Conservation (phyloP, 2,329 filamentous ascomycete species). For the Scytalidium sp. region DNA sequence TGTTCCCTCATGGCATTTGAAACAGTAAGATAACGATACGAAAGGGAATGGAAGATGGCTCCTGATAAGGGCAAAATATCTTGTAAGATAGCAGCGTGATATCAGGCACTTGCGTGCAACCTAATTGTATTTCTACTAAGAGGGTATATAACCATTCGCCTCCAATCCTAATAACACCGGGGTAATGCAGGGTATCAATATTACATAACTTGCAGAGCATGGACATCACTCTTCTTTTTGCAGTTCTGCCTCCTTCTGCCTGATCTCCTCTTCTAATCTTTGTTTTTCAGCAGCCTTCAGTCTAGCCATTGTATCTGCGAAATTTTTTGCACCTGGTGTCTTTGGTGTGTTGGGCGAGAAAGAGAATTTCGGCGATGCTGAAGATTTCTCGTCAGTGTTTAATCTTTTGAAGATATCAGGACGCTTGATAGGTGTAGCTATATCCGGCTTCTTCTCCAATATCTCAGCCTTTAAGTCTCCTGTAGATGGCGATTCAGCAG, state of each 20-base stretch:
- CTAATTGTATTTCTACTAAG: constrained; percentile 9
- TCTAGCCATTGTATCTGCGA: constrained; percentile 48
- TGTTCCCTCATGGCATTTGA: constrained; percentile 69
- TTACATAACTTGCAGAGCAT: constrained; percentile 11
- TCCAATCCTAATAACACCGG: constrained; percentile 19
- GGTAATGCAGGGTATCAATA: constrained; percentile 21
- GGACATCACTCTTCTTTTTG: constrained; percentile 16
- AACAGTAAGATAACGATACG: constrained; percentile 27
- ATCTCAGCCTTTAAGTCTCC: constrained; percentile 9
- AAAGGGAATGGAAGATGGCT: constrained; percentile 14
- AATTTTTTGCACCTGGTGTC: constrained; percentile 25
- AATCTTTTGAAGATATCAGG: constrained; percentile 30
- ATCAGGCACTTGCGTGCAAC: constrained; percentile 1
- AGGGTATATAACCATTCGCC: constrained; percentile 15
- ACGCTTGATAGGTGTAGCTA: constrained; percentile 27
- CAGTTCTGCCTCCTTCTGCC: constrained; percentile 41
- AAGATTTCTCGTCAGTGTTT: constrained; percentile 38
- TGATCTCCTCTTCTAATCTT: constrained; percentile 49
- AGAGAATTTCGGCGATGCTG: constrained; percentile 29
- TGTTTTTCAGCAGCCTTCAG: constrained; percentile 54
- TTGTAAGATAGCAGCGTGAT: background rate
- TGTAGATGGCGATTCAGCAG: constrained; percentile 19
- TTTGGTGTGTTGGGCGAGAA: constrained; percentile 22
- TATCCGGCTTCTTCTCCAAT: constrained; percentile 10
- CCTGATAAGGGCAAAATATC: constrained; percentile 1